Conservation (phyloP, 192 early-diverging fungal genomes). For the Pecoramyces ruminantium region DNA sequence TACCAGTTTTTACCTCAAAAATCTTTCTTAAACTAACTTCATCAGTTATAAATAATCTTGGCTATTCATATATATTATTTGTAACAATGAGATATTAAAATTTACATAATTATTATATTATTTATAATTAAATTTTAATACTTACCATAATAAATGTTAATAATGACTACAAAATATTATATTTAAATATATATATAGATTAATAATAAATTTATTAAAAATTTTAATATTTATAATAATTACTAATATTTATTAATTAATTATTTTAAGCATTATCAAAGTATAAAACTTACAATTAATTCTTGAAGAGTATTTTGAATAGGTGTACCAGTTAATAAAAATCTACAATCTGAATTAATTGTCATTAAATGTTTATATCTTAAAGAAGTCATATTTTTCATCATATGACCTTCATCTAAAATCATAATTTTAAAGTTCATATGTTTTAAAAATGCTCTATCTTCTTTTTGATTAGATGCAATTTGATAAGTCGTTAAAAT, state of each 20-base stretch:
- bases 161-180: background rate
- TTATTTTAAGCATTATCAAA: too few relatives aligned
- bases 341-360: constrained; percentile 31
- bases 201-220: too few relatives aligned
- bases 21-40: background rate
- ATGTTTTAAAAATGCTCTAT: constrained; percentile 53
- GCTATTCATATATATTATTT: background rate
- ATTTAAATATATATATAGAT: too few relatives aligned
- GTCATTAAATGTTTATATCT: constrained; percentile 63
- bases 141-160: background rate
- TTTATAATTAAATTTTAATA: too few relatives aligned
- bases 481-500: constrained; percentile 71
- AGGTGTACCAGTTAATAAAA: constrained; percentile 70
- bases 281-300: constrained; percentile 21
- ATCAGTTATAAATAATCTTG: background rate
- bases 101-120: too few relatives aligned
- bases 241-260: too few relatives aligned
- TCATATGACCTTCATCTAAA: constrained; percentile 68
- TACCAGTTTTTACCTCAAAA: background rate
- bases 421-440: constrained; percentile 49
- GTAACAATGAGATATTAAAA: too few relatives aligned
- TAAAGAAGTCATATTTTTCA: constrained; percentile 70
- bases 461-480: constrained; percentile 47
- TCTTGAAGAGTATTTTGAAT: constrained; percentile 81
- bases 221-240: too few relatives aligned